Evolutionary conservation across 345 rosid species (phyloP).

Genomic region (Salix dunnii): DNA sequence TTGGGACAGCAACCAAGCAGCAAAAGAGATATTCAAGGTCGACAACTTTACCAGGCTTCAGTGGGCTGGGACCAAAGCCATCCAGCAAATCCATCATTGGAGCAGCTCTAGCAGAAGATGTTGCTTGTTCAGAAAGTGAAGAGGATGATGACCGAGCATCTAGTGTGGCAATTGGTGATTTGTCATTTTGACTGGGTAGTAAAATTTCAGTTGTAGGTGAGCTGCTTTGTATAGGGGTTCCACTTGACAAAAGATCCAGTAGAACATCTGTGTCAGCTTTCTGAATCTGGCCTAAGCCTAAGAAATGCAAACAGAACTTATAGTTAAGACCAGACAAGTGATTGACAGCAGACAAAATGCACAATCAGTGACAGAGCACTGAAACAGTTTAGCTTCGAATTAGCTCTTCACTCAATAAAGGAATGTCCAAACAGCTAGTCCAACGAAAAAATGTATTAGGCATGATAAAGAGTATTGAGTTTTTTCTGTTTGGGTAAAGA

Average conservation of each 20-base stretch:
- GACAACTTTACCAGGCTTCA: slow-evolving; percentile 52
- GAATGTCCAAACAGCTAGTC: not conserved
- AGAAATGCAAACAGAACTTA: slow-evolving; percentile 2
- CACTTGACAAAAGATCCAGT: slow-evolving; percentile 84
- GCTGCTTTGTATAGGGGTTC: slow-evolving; percentile 56
- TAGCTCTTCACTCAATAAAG: not conserved
- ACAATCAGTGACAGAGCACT: not conserved
- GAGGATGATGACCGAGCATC: slow-evolving; percentile 52
- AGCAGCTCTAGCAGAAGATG: slow-evolving; percentile 47
- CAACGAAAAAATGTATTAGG: not conserved
- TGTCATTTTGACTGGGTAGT: slow-evolving; percentile 45
- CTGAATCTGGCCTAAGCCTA: slow-evolving; percentile 59
- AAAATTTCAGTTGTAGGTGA: slow-evolving; percentile 56
- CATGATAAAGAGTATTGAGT: not conserved
- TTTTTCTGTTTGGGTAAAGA: not conserved
- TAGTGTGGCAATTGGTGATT: slow-evolving; percentile 34
- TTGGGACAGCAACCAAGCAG: slow-evolving; percentile 9
- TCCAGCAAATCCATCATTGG: slow-evolving; percentile 79
- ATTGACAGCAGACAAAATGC: not conserved
- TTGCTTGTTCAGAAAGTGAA: slow-evolving; percentile 31
- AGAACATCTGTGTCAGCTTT: slow-evolving; percentile 78
- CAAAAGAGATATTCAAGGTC: slow-evolving; percentile 9
- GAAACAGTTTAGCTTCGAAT: not conserved
- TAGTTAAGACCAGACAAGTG: not conserved
- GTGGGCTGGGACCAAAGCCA: slow-evolving; percentile 62